Evolutionary conservation across 2,329 filamentous ascomycete genomes (phyloP).

Genomic region (Venturia effusa): DNA sequence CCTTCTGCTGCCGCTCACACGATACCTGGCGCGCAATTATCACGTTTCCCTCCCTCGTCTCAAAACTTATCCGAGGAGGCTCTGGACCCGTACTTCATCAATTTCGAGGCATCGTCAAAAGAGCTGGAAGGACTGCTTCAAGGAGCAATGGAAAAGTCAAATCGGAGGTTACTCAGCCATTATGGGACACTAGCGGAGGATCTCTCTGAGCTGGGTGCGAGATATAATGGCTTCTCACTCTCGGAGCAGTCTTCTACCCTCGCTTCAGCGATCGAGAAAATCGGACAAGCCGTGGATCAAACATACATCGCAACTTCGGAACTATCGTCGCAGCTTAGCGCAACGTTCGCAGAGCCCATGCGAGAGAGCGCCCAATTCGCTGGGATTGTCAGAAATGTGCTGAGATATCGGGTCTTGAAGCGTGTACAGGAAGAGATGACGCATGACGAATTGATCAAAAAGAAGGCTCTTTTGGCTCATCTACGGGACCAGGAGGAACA

Average conservation of each 20-base stretch:
- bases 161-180: conserved; percentile 77
- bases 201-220: conserved; percentile 84
- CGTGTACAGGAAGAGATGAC: conserved; percentile 97
- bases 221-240: conserved; percentile 92
- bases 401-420: conserved; percentile 85
- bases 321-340: conserved; percentile 74
- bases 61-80: conserved; percentile 75
- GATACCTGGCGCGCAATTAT: conserved; percentile 53
- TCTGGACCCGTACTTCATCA: conserved; percentile 89
- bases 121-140: conserved; percentile 81
- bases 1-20: conserved; percentile 46
- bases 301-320: conserved; percentile 96
- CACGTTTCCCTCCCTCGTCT: conserved; percentile 71
- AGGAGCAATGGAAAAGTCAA: conserved; percentile 94
- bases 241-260: conserved; percentile 85
- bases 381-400: conserved; percentile 77
- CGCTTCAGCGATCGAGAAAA: conserved; percentile 83
- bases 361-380: conserved; percentile 96
- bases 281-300: conserved; percentile 88
- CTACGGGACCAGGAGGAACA: conserved; percentile 91
- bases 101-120: conserved; percentile 84
- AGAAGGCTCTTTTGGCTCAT: conserved; percentile 68
- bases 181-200: conserved; percentile 75
- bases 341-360: conserved; percentile 95
- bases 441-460: conserved; percentile 82